These are phyloP conservation scores for Bruguiera gymnorhiza DNA, from an alignment of 345 rosid species.

Conservation along the genomic window DNA sequence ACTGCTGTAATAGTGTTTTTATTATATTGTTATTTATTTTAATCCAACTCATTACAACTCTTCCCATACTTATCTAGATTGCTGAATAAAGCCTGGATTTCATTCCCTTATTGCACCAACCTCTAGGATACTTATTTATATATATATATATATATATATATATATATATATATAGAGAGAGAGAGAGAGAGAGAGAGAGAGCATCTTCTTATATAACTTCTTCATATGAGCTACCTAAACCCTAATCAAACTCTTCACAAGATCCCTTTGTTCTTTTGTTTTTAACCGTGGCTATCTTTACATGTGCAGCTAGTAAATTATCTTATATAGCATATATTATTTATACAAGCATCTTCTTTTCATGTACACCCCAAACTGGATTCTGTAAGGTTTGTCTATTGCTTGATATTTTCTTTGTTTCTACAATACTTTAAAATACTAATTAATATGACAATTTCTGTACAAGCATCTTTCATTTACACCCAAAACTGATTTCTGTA, in stretches of 20 bases:
- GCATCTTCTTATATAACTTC: constrained; percentile 21
- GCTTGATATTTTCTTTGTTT: background rate
- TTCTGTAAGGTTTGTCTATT: constrained; percentile 14
- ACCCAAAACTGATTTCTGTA: background rate
- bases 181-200: no score
- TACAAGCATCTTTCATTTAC: constrained; percentile 14
- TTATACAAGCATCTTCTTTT: constrained; percentile 27
- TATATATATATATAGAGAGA: no score
- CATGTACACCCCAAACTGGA: background rate
- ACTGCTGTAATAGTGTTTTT: no score
- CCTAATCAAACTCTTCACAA: constrained; percentile 36
- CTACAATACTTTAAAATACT: no score
- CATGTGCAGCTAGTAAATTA: constrained; percentile 25
- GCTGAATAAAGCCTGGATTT: constrained; percentile 10
- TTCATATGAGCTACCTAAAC: constrained; percentile 50
- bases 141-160: background rate
- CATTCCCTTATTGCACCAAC: constrained; percentile 9
- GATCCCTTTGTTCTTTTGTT: constrained; percentile 10
- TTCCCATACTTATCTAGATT: background rate
- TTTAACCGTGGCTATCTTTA: constrained; percentile 29
- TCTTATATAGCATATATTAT: constrained; percentile 18
- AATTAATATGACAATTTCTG: background rate
- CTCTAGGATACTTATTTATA: constrained; percentile 1
- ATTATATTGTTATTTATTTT: no score
- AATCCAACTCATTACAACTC: no score